Evolutionary conservation across 208 protist genomes (phyloP).

Genomic region (Wallacemonas collosoma): DNA sequence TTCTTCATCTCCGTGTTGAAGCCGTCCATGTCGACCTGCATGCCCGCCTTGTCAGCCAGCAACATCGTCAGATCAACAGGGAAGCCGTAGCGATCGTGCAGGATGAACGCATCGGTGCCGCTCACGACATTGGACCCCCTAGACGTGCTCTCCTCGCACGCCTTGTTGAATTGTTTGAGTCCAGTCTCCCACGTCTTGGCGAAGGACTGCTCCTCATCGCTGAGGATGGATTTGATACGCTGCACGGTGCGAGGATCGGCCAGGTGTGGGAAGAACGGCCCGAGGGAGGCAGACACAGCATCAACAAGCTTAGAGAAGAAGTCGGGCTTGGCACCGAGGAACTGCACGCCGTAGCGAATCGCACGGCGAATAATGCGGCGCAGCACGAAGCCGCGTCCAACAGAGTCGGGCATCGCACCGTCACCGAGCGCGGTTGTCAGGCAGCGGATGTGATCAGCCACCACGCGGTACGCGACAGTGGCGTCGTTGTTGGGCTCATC

Average conservation of each 20-base stretch:
- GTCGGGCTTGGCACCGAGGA: constrained; percentile 91
- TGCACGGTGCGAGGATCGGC: constrained; percentile 70
- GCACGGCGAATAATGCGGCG: constrained; percentile 98
- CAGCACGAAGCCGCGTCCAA: constrained; percentile 97
- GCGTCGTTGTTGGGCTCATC: constrained; percentile 86
- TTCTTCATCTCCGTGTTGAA: constrained; percentile 89
- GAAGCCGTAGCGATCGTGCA: constrained; percentile 98
- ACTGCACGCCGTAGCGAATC: constrained; percentile 96
- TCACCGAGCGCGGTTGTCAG: constrained; percentile 97
- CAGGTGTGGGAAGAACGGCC: constrained; percentile 96
- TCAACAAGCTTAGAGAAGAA: constrained; percentile 95
- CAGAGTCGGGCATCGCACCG: constrained; percentile 94
- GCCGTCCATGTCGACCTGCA: constrained; percentile 85
- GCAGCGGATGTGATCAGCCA: constrained; percentile 99
- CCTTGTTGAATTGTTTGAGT: constrained; percentile 92
- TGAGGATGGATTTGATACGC: constrained; percentile 90
- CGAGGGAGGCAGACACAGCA: constrained; percentile 89
- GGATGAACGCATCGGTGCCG: constrained; percentile 90
- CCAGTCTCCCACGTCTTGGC: constrained; percentile 95
- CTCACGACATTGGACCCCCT: constrained; percentile 68
- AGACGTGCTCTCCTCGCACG: constrained; percentile 69
- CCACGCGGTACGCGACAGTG: constrained; percentile 97
- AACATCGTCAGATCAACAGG: constrained; percentile 97
- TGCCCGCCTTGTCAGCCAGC: constrained; percentile 96
- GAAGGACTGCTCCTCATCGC: constrained; percentile 97